Percentiles rank a stretch among this genome's conserved stretches.
phyloP scores from a whole-genome alignment of 176 grass and related monocot species.

The Elaeis guineensis region DNA sequence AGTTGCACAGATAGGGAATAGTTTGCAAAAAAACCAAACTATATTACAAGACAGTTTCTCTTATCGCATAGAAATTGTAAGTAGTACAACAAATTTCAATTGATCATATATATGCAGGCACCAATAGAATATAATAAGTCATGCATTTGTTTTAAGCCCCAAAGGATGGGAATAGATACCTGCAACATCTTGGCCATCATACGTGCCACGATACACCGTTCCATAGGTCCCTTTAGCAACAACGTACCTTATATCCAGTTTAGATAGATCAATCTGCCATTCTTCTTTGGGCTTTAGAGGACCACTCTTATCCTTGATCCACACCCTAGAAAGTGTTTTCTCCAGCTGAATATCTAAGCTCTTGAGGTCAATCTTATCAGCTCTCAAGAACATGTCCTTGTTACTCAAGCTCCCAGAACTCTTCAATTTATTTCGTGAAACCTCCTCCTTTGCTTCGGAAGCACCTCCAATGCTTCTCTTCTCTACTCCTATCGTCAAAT shows the following conservation, averaged over 20 bases:
- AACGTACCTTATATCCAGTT: constrained; percentile 61
- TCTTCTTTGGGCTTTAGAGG: constrained; percentile 31
- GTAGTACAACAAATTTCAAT: not conserved
- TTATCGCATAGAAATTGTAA: not conserved
- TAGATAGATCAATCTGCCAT: constrained; percentile 78
- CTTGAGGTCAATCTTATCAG: constrained; percentile 63
- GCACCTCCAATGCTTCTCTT: not conserved
- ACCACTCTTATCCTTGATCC: constrained; percentile 46
- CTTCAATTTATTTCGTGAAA: constrained; percentile 1
- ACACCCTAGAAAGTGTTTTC: constrained; percentile 60
- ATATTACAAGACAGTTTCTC: no score
- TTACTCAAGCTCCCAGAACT: constrained; percentile 10
- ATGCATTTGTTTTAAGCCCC: not conserved
- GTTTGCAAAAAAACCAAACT: no score
- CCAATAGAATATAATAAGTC: not conserved
- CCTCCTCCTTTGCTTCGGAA: not conserved
- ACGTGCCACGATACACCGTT: constrained; percentile 73
- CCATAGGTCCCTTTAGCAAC: constrained; percentile 80
- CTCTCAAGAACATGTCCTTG: constrained; percentile 51
- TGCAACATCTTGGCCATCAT: constrained; percentile 66
- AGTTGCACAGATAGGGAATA: no score
- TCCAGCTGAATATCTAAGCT: constrained; percentile 70
- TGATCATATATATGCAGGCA: not conserved
- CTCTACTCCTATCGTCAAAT: not conserved
- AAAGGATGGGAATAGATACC: constrained; percentile 19